A percentile compares a stretch with the other conserved stretches of the same genome.
Conservation (phyloP, 176 grass and related monocot species). For the Aegilops sharonensis region DNA sequence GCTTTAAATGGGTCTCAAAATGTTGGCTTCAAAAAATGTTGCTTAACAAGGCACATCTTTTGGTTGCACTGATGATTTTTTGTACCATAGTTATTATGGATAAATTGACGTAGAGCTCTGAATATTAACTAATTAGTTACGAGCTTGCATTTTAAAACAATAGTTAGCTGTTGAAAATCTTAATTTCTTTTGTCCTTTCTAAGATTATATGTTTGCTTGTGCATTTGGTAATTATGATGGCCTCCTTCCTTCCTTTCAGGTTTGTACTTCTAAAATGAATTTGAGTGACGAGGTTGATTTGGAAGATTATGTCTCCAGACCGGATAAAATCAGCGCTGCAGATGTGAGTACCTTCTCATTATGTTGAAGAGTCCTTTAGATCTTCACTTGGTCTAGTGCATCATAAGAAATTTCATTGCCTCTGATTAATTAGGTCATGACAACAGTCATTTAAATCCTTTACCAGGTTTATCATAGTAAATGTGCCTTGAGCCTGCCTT, state of each 20-base stretch:
- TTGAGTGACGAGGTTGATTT: slow-evolving; percentile 93
- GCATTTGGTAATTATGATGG: background rate
- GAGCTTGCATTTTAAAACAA: background rate
- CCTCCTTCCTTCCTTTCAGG: slow-evolving; percentile 26
- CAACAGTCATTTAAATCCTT: background rate
- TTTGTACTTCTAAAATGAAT: slow-evolving; percentile 98
- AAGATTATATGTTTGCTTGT: too few species aligned
- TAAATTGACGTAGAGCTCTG: background rate
- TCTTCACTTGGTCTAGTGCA: background rate
- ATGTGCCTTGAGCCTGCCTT: background rate
- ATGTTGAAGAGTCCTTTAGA: background rate
- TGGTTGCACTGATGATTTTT: background rate
- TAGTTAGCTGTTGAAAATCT: background rate
- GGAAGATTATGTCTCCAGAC: slow-evolving; percentile 94
- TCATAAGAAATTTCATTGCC: background rate
- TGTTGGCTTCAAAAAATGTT: background rate
- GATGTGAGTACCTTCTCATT: slow-evolving; percentile 55
- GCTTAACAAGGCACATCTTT: background rate
- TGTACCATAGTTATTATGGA: background rate
- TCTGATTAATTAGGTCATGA: background rate
- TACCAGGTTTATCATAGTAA: background rate
- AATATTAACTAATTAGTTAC: background rate
- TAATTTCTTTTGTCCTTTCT: background rate
- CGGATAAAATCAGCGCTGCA: slow-evolving; percentile 97
- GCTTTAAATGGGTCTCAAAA: background rate